Base-by-base conservation (phyloP, 2,329 filamentous ascomycete species). In the Colletotrichum nymphaeae region DNA sequence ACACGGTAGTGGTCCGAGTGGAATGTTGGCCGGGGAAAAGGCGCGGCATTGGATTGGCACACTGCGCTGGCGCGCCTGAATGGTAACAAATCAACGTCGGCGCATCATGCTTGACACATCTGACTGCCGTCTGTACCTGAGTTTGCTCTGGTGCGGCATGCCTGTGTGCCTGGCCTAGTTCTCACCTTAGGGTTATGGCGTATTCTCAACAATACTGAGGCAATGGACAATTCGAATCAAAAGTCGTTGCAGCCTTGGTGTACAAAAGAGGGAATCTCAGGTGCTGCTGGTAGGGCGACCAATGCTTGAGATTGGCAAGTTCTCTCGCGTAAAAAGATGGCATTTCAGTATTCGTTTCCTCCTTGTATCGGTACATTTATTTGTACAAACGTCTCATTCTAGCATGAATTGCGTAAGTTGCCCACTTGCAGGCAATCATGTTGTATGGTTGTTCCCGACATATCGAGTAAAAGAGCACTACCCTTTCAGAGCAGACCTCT, bases 1-100 rank as follows among this genome's bases (percentile, higher is more conserved):
- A 60, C 30, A 37, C 53, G 52, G 22, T n/a, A 64, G 32, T 64
- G 62, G 46, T 64, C 49, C 42, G 42, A 49, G 19, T 49, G 42
- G 42, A 49, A 49, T 49, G 42, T 49, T 49, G 42, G 42, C 42
- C 19, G 42, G 42, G 42, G 42, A 49, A 49, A 49, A n/a, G 19
- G 16, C 42, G 42, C 42, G n/a, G 42, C 19, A 19, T 49, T 49
- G 19, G 19, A 49, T 49, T 49, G 42, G 42, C 42, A 49, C 42
- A 19, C 8, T 49, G 37, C 37, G 5, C 37, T 19, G 37, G 37
- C 37, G 5, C 7, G 37, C 37, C 14, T 42, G 4, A 4, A 11
- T 49, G 42, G 42, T 22, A 49, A 49, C 42, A 49, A n/a, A 49
- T 9, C 42, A 49, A 42, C 37, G 37, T 42, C 16, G 37, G 37